Conservation (phyloP, 257 asterid species). For the Solanum commersonii region DNA sequence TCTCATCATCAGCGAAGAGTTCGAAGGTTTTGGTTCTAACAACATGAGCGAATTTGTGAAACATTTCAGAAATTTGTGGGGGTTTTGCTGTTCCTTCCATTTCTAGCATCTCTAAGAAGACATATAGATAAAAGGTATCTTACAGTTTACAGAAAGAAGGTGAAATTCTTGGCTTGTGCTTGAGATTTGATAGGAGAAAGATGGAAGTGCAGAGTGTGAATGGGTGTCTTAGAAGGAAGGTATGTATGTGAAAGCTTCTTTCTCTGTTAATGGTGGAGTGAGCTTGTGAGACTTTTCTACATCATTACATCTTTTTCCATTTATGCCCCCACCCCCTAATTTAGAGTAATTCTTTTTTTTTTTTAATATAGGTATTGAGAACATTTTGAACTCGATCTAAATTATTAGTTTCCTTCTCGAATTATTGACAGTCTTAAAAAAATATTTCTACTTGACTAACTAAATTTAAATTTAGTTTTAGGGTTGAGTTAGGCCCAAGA, state of each 20-base stretch:
- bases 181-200: not conserved
- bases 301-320: not conserved
- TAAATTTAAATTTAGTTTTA: no score
- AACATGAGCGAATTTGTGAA: slow-evolving; percentile 82
- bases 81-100: slow-evolving; percentile 54
- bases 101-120: slow-evolving; percentile 33
- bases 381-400: no score
- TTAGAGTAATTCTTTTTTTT: not conserved
- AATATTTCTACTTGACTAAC: rapidly evolving
- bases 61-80: slow-evolving; percentile 81
- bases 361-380: no score
- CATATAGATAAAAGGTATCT: not conserved
- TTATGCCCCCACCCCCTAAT: not conserved
- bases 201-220: not conserved
- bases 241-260: slow-evolving; percentile 29
- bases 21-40: slow-evolving; percentile 87
- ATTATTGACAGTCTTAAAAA: no score
- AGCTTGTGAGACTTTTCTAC: not conserved
- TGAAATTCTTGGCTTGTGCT: slow-evolving; percentile 7
- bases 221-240: slow-evolving; percentile 77
- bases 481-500: no score
- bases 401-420: no score
- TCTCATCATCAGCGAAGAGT: slow-evolving; percentile 54
- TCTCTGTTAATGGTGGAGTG: not conserved
- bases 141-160: not conserved